A percentile compares a stretch with the other conserved stretches of the same genome.
These are phyloP conservation scores for Chlamydomonas sphaeroides DNA, from an alignment of 139 green algal genomes.

Conservation along the genomic window DNA sequence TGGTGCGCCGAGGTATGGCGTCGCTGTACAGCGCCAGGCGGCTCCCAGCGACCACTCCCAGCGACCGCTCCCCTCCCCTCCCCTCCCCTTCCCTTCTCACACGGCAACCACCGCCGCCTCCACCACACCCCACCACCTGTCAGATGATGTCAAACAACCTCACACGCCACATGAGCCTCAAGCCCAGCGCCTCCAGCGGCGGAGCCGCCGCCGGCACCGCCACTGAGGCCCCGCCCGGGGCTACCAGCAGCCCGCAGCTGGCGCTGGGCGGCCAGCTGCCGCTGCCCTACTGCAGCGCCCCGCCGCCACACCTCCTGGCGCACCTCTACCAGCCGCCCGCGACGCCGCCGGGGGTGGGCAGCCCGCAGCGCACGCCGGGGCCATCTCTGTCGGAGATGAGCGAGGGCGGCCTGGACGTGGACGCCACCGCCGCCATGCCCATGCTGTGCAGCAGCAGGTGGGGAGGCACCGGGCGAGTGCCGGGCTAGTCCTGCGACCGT, in stretches of 20 bases:
- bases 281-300: background rate
- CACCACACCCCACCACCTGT: background rate
- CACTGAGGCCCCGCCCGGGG: background rate
- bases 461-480: too few species aligned
- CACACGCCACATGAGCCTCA: conserved; percentile 16
- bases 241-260: too few species aligned
- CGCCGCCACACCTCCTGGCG: background rate
- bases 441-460: too few species aligned
- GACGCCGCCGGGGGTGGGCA: conserved; percentile 6
- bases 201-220: too few species aligned
- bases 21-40: too few species aligned
- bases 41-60: too few species aligned
- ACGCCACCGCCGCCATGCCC: background rate
- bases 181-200: background rate
- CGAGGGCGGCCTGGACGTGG: background rate
- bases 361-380: conserved; percentile 14
- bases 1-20: conserved; percentile 8
- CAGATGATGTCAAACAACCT: conserved; percentile 40
- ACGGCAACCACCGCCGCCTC: too few species aligned
- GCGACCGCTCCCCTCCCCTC: too few species aligned
- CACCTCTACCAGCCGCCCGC: background rate
- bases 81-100: too few species aligned
- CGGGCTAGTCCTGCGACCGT: too few species aligned
- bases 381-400: background rate
- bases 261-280: too few species aligned